phyloP scores from a whole-genome alignment of 768 basidiomycete genomes.

The Ramaria sp. region DNA sequence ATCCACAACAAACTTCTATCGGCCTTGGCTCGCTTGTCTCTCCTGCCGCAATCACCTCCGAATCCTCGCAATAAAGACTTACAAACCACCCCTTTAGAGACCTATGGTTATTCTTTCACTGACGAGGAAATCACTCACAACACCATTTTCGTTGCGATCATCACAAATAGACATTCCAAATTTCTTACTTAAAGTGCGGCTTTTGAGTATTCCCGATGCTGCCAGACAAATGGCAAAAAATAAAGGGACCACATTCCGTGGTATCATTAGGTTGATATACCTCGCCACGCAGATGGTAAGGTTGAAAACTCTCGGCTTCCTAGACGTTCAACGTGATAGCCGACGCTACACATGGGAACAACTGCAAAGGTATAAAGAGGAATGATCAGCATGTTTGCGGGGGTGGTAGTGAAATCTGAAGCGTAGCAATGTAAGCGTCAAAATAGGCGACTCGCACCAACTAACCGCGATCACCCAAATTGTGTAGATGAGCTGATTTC shows the following conservation, averaged over 20 bases:
- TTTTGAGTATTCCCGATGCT: constrained; percentile 44
- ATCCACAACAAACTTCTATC: too few relatives aligned
- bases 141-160: constrained; percentile 61
- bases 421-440: constrained; percentile 39
- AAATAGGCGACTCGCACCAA: constrained; percentile 27
- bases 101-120: constrained; percentile 7
- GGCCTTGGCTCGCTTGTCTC: background rate
- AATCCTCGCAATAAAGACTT: too few relatives aligned
- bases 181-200: constrained; percentile 36
- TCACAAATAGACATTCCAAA: too few relatives aligned
- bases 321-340: constrained; percentile 49
- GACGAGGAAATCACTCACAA: constrained; percentile 18
- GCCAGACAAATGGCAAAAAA: constrained; percentile 68
- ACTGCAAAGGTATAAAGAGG: constrained; percentile 71
- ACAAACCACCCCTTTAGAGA: constrained; percentile 43
- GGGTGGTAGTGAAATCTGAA: constrained; percentile 52
- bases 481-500: too few relatives aligned
- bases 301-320: constrained; percentile 48
- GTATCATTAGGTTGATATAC: constrained; percentile 57
- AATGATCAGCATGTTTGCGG: constrained; percentile 64
- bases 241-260: constrained; percentile 48
- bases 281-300: constrained; percentile 32
- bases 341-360: constrained; percentile 49
- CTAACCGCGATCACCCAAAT: too few relatives aligned
- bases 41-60: background rate